Percentiles rank a stretch among this genome's conserved stretches.
phyloP scores from a whole-genome alignment of 768 basidiomycete genomes.

The Pluteus cervinus region DNA sequence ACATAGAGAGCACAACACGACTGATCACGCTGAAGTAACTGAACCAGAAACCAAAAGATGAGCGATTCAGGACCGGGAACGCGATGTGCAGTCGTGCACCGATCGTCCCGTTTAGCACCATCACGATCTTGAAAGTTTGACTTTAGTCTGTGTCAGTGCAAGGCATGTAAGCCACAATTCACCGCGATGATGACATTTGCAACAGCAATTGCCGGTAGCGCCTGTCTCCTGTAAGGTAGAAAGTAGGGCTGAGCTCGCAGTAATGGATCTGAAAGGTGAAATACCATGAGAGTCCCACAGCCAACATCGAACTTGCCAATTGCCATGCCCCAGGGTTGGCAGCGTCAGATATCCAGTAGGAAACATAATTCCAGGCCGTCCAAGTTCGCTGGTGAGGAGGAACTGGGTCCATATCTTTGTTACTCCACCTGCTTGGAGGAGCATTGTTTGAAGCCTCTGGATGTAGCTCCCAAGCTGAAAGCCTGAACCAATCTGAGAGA shows the following conservation, averaged over 20 bases:
- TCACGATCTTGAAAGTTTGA: constrained; percentile 27
- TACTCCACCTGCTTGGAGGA: constrained; percentile 54
- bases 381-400: constrained; percentile 56
- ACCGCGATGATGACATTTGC: constrained; percentile 68
- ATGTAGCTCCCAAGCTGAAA: constrained; percentile 43
- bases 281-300: constrained; percentile 71
- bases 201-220: constrained; percentile 61
- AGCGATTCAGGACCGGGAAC: constrained; percentile 73
- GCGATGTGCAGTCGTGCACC: constrained; percentile 75
- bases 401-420: constrained; percentile 76
- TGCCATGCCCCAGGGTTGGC: constrained; percentile 48
- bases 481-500: constrained; percentile 18
- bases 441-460: constrained; percentile 30
- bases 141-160: not conserved
- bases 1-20: constrained; percentile 68
- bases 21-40: constrained; percentile 83
- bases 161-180: constrained; percentile 7
- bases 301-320: constrained; percentile 69
- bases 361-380: constrained; percentile 60
- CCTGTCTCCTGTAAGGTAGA: too few species aligned
- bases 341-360: constrained; percentile 55
- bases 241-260: too few species aligned
- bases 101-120: constrained; percentile 74
- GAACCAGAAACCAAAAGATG: constrained; percentile 87
- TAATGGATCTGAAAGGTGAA: too few species aligned